Evolutionary conservation across 768 basidiomycete genomes (phyloP).

Genomic region (Gloeopeniophorella convolvens): DNA sequence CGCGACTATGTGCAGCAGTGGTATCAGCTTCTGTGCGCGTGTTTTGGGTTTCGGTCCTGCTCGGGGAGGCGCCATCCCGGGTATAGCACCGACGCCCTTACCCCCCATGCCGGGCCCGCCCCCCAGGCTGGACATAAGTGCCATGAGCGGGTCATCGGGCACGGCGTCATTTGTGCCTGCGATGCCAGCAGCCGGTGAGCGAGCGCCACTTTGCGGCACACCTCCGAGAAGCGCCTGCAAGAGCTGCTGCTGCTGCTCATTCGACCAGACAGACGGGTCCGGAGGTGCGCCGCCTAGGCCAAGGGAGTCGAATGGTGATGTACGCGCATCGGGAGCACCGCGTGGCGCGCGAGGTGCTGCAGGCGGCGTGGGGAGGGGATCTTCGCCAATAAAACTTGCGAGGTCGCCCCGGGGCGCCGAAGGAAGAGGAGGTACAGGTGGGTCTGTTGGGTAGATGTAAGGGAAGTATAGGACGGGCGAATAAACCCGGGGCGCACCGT

Average conservation of each 20-base stretch:
- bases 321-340: slow-evolving; percentile 24
- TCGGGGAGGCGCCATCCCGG: background rate
- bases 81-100: background rate
- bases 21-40: slow-evolving; percentile 52
- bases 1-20: slow-evolving; percentile 56
- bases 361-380: slow-evolving; percentile 27
- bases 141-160: slow-evolving; percentile 28
- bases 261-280: slow-evolving; percentile 57
- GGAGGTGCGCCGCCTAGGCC: slow-evolving; percentile 26
- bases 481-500: slow-evolving; percentile 35
- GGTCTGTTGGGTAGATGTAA: slow-evolving; percentile 26
- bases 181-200: slow-evolving; percentile 2
- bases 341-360: slow-evolving; percentile 23
- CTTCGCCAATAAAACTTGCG: slow-evolving; percentile 34
- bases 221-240: slow-evolving; percentile 54
- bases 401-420: slow-evolving; percentile 26
- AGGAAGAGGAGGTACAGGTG: slow-evolving; percentile 33
- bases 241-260: slow-evolving; percentile 63
- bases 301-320: slow-evolving; percentile 21
- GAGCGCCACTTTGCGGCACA: slow-evolving; percentile 2
- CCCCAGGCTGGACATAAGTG: slow-evolving; percentile 29
- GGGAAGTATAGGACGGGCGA: background rate
- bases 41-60: slow-evolving; percentile 31
- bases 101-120: slow-evolving; percentile 13
- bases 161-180: background rate